Evolutionary conservation across 139 green algal genomes (phyloP).

Genomic region (Micractinium conductrix): DNA sequence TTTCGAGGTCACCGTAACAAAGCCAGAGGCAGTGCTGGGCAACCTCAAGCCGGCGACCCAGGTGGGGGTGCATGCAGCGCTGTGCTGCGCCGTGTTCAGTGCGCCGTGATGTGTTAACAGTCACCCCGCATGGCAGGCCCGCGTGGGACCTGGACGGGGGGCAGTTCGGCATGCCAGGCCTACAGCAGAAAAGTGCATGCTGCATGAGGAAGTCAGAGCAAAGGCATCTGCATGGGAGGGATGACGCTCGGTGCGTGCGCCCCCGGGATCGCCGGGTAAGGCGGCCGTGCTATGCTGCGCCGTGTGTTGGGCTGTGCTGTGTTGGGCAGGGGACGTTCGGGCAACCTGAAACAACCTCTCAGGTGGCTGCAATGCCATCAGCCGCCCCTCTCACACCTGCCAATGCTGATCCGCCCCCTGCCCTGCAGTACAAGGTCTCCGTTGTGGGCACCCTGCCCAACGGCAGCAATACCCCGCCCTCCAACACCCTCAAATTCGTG

Average conservation of each 20-base stretch:
- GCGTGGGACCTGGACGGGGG: no score
- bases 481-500: slow-evolving; percentile 18
- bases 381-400: background rate
- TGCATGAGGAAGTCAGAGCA: background rate
- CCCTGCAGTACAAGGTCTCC: background rate
- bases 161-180: no score
- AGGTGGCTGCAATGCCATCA: background rate
- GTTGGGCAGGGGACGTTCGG: background rate
- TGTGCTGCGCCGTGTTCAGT: no score
- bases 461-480: background rate
- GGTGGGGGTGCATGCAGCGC: background rate
- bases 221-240: background rate
- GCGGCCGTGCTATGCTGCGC: background rate
- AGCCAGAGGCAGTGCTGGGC: background rate
- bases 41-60: background rate
- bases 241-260: no score
- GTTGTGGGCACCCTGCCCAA: background rate
- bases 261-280: no score
- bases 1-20: background rate
- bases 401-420: background rate
- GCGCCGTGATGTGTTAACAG: no score
- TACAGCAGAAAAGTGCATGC: no score
- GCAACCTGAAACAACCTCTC: background rate
- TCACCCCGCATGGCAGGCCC: no score
- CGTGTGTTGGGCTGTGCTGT: background rate